Conservation (phyloP, 1,284 basidiomycete species). For the Cryptococcus sp. region DNA sequence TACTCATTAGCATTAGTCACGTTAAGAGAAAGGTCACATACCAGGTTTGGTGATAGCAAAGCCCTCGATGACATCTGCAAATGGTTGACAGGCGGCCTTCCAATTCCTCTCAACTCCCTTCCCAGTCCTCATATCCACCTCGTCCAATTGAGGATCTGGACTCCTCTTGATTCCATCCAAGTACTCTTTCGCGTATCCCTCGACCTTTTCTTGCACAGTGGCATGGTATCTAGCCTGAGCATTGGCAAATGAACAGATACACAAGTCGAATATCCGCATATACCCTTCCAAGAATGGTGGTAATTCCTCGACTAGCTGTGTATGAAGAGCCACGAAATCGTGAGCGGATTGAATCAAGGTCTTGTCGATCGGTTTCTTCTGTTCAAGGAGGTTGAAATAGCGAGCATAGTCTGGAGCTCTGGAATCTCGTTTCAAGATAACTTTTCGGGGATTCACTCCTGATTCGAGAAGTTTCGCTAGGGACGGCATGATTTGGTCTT, state of each 20-base stretch:
- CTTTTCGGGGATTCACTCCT: slow-evolving; percentile 37
- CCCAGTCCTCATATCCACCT: slow-evolving; percentile 7
- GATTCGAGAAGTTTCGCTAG: slow-evolving; percentile 38
- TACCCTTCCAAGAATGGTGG: slow-evolving; percentile 45
- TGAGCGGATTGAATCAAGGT: slow-evolving; percentile 33
- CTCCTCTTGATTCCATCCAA: slow-evolving; percentile 15
- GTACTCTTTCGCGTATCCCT: slow-evolving; percentile 13
- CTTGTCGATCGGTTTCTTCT: slow-evolving; percentile 30
- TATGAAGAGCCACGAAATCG: slow-evolving; percentile 47
- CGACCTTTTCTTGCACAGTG: slow-evolving; percentile 19
- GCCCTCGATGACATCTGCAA: slow-evolving; percentile 32
- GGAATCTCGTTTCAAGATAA: slow-evolving; percentile 37
- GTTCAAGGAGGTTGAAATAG: slow-evolving; percentile 27
- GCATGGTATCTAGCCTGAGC: slow-evolving; percentile 38
- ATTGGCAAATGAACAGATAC: slow-evolving; percentile 32
- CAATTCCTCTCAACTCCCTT: slow-evolving; percentile 27
- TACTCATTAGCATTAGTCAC: slow-evolving; percentile 5
- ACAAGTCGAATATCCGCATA: slow-evolving; percentile 38
- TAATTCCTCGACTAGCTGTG: slow-evolving; percentile 47
- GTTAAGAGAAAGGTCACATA: slow-evolving; percentile 12
- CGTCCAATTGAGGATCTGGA: not conserved
- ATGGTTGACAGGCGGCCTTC: slow-evolving; percentile 29
- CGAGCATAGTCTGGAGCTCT: slow-evolving; percentile 42
- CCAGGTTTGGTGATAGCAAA: slow-evolving; percentile 28
- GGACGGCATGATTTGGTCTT: slow-evolving; percentile 37